Conservation (phyloP, 352 stramenopile species). For the Phytopythium ostracodes region DNA sequence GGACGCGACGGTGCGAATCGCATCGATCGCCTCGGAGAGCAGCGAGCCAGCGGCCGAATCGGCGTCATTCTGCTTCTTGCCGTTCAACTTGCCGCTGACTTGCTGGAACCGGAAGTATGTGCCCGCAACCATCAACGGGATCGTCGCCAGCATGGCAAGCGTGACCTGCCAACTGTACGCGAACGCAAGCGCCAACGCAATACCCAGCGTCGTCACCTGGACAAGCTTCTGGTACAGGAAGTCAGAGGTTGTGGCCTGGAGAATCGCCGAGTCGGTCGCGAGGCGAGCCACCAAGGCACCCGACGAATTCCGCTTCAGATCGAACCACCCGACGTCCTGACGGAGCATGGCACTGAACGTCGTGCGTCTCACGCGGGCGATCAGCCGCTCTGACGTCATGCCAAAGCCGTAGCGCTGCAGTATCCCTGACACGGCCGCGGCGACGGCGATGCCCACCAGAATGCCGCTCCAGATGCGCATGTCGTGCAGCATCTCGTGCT, state of each 20-base stretch:
- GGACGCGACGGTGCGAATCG: slow-evolving; percentile 54
- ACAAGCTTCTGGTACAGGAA: slow-evolving; percentile 52
- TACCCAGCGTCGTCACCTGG: slow-evolving; percentile 48
- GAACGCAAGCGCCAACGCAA: slow-evolving; percentile 34
- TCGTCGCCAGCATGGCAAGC: slow-evolving; percentile 11
- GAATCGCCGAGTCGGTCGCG: slow-evolving; percentile 61
- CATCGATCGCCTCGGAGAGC: too few species aligned
- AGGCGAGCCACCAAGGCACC: slow-evolving; percentile 62
- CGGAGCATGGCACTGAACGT: slow-evolving; percentile 57
- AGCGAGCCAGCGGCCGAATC: too few species aligned
- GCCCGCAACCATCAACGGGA: too few species aligned
- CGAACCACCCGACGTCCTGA: slow-evolving; percentile 76
- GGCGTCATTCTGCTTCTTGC: slow-evolving; percentile 38
- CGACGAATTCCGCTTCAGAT: slow-evolving; percentile 73
- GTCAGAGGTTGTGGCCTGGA: slow-evolving; percentile 76
- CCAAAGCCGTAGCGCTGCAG: slow-evolving; percentile 9
- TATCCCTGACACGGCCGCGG: slow-evolving; percentile 19
- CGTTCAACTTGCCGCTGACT: slow-evolving; percentile 23
- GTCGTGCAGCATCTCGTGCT: slow-evolving; percentile 27
- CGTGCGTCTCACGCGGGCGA: slow-evolving; percentile 32
- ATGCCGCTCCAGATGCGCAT: too few species aligned
- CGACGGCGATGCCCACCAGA: slow-evolving; percentile 32
- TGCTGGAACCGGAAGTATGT: too few species aligned
- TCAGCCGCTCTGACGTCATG: slow-evolving; percentile 42
- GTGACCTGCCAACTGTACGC: slow-evolving; percentile 29